Conservation (phyloP, 2,329 filamentous ascomycete genomes). For the Bipolaris zeicola region DNA sequence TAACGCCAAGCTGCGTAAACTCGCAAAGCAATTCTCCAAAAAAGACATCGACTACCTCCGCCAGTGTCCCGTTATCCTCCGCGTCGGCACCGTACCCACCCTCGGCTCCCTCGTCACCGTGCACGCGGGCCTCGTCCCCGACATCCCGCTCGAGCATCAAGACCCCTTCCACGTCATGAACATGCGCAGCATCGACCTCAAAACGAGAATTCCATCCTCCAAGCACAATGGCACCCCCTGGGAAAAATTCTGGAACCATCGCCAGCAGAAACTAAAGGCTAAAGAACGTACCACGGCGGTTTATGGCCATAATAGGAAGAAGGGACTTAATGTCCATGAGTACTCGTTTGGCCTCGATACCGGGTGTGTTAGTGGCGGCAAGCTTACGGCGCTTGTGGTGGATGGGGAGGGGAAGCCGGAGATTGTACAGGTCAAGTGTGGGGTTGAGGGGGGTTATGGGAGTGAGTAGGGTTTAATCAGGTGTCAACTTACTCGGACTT, state of each 20-base stretch:
- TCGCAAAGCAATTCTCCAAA: constrained; percentile 62
- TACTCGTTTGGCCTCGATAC: constrained; percentile 88
- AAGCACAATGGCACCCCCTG: constrained; percentile 65
- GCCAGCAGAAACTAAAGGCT: constrained; percentile 41
- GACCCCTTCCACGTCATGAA: constrained; percentile 87
- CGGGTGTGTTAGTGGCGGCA: constrained; percentile 76
- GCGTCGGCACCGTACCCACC: constrained; percentile 65
- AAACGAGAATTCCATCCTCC: constrained; percentile 62
- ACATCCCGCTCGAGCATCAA: constrained; percentile 69
- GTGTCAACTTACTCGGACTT: too few species aligned
- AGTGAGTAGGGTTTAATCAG: constrained; percentile 14
- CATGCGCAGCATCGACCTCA: constrained; percentile 78
- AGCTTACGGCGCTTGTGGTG: constrained; percentile 78
- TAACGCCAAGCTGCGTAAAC: constrained; percentile 53
- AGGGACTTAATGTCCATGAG: constrained; percentile 67
- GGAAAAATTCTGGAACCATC: constrained; percentile 64
- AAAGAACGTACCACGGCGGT: constrained; percentile 68
- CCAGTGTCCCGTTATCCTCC: constrained; percentile 76
- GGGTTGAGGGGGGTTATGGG: constrained; percentile 29
- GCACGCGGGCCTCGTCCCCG: constrained; percentile 84
- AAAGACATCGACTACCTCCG: constrained; percentile 73
- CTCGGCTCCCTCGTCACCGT: constrained; percentile 74
- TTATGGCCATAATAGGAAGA: constrained; percentile 71
- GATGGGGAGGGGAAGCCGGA: constrained; percentile 55
- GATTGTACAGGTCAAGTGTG: constrained; percentile 50